phyloP scores from a whole-genome alignment of 2,329 filamentous ascomycete species.

The Ascomycota sp. region DNA sequence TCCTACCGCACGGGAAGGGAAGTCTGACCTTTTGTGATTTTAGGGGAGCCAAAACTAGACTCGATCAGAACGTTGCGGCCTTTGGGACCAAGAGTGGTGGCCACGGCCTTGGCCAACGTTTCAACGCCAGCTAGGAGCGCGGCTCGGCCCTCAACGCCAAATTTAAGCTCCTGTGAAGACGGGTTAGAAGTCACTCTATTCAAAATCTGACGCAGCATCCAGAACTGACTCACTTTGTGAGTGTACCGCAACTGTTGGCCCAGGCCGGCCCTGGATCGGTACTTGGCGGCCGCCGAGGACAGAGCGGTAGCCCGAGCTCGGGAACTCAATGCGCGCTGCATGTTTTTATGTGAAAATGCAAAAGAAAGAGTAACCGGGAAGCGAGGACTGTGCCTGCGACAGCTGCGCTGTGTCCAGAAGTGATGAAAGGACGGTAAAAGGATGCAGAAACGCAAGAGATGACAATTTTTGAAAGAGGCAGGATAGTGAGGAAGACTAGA shows the following conservation, averaged over 20 bases:
- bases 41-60: constrained; percentile 94
- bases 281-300: constrained; percentile 43
- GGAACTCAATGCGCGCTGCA: constrained; percentile 90
- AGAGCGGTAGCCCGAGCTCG: constrained; percentile 62
- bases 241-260: constrained; percentile 88
- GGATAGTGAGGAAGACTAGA: too few species aligned
- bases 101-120: constrained; percentile 87
- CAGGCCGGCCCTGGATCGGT: constrained; percentile 43
- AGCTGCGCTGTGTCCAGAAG: too few species aligned
- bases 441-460: too few species aligned
- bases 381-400: too few species aligned
- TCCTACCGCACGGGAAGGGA: neutral
- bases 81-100: constrained; percentile 92
- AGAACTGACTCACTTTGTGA: constrained; percentile 55
- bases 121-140: constrained; percentile 84
- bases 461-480: too few species aligned
- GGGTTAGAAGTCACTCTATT: constrained; percentile 8
- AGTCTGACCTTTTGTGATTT: constrained; percentile 89
- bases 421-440: too few species aligned
- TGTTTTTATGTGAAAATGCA: constrained; percentile 26
- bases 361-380: neutral
- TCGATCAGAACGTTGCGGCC: constrained; percentile 97
- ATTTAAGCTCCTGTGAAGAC: constrained; percentile 67
- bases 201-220: neutral
- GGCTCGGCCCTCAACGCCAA: constrained; percentile 85